Conservation (phyloP, 495 filamentous ascomycete species). For the Aspergillus hancockii region DNA sequence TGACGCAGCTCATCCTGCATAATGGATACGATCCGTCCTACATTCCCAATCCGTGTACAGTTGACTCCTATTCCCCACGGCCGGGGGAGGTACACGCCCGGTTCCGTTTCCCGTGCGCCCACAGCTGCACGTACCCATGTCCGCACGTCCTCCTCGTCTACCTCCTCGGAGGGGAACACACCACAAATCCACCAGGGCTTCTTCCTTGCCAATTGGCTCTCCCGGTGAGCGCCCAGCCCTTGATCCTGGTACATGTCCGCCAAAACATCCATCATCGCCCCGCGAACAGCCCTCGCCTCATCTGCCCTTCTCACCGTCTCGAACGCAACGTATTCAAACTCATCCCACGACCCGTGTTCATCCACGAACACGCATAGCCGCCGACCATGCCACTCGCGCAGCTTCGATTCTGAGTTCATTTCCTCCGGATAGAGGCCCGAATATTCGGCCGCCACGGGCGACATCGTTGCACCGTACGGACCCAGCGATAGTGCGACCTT, state of each 20-base stretch:
- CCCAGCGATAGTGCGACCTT: slow-evolving; percentile 56
- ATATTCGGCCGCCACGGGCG: slow-evolving; percentile 60
- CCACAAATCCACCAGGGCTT: slow-evolving; percentile 60
- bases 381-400: slow-evolving; percentile 57
- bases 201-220: neutral
- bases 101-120: slow-evolving; percentile 1
- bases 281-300: slow-evolving; percentile 60
- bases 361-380: slow-evolving; percentile 50
- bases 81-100: slow-evolving; percentile 18
- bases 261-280: slow-evolving; percentile 34
- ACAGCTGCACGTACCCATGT: slow-evolving; percentile 25
- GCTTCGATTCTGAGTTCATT: slow-evolving; percentile 40
- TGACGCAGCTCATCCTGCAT: slow-evolving; percentile 21
- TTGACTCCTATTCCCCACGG: slow-evolving; percentile 69
- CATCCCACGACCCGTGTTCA: slow-evolving; percentile 27
- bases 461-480: slow-evolving; percentile 66
- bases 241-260: neutral
- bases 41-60: slow-evolving; percentile 61
- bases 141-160: slow-evolving; percentile 28
- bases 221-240: neutral
- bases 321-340: slow-evolving; percentile 58
- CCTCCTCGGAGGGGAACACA: slow-evolving; percentile 58
- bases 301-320: slow-evolving; percentile 62
- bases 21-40: slow-evolving; percentile 41
- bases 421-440: slow-evolving; percentile 56